A percentile compares a stretch with the other conserved stretches of the same genome.
These are phyloP conservation scores for Thalassiosira exigua DNA, from an alignment of 352 stramenopile species.

Conservation along the genomic window DNA sequence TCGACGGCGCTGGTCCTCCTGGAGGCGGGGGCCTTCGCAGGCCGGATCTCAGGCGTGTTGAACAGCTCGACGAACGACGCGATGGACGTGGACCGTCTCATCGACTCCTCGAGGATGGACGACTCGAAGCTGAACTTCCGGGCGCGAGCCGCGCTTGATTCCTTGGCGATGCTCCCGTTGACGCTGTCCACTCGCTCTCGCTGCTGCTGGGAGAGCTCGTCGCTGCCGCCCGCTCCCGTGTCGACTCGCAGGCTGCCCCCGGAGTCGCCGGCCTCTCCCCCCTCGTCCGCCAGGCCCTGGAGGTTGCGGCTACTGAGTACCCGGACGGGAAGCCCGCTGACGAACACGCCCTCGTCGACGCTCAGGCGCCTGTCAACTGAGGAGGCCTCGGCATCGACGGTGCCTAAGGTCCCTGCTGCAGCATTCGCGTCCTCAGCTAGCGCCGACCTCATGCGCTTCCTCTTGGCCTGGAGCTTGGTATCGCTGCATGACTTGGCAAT, in stretches of 20 bases:
- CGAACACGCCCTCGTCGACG: constrained; percentile 55
- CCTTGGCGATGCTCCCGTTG: constrained; percentile 21
- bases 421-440: constrained; percentile 48
- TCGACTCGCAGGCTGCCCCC: background rate
- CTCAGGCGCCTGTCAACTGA: background rate
- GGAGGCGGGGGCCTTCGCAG: constrained; percentile 7
- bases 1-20: constrained; percentile 15
- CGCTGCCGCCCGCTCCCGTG: background rate
- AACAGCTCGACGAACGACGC: constrained; percentile 35
- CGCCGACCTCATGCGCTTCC: constrained; percentile 64
- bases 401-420: background rate
- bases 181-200: constrained; percentile 20
- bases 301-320: constrained; percentile 8
- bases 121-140: constrained; percentile 26
- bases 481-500: constrained; percentile 55
- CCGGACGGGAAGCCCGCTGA: constrained; percentile 45
- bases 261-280: too few relatives aligned
- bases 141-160: constrained; percentile 2
- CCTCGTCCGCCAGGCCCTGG: background rate
- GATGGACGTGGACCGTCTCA: constrained; percentile 37
- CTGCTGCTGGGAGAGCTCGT: background rate
- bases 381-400: background rate
- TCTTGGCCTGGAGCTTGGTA: constrained; percentile 47
- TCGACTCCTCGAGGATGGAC: constrained; percentile 1
- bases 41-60: background rate